Percentiles rank a stretch among this genome's conserved stretches.
Conservation (phyloP, 495 filamentous ascomycete species). For the Elasticomyces elasticus region DNA sequence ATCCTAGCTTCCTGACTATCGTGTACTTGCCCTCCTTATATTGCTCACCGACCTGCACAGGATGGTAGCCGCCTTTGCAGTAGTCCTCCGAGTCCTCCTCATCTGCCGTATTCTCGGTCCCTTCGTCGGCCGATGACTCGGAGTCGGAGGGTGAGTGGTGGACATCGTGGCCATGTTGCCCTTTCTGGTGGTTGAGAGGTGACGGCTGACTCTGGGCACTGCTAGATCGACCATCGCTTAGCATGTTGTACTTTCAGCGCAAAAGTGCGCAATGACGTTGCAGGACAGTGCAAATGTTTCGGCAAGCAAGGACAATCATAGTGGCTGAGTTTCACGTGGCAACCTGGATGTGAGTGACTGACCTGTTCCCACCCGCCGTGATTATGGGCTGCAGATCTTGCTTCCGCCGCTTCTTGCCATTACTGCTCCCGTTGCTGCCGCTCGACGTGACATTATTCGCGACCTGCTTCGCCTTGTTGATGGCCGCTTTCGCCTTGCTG, state of each 20-base stretch:
- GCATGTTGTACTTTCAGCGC: slow-evolving; percentile 9
- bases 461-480: slow-evolving; percentile 73
- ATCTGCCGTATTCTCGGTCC: slow-evolving; percentile 82
- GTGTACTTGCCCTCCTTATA: slow-evolving; percentile 98
- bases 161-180: slow-evolving; percentile 38
- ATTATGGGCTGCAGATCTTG: slow-evolving; percentile 35
- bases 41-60: slow-evolving; percentile 82
- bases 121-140: slow-evolving; percentile 70
- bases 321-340: no score
- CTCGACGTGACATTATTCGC: slow-evolving; percentile 35
- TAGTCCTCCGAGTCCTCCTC: slow-evolving; percentile 99
- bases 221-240: slow-evolving; percentile 4
- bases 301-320: not conserved
- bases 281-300: not conserved
- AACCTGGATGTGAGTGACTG: slow-evolving; percentile 14
- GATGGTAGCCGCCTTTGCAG: slow-evolving; percentile 97
- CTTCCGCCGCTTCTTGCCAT: slow-evolving; percentile 35
- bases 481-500: slow-evolving; percentile 60
- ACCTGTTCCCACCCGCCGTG: slow-evolving; percentile 34
- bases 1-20: slow-evolving; percentile 91
- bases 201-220: slow-evolving; percentile 19
- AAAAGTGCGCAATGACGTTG: not conserved
- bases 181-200: slow-evolving; percentile 40
- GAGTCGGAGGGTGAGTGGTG: slow-evolving; percentile 69
- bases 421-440: slow-evolving; percentile 4